These are phyloP conservation scores for Schizopora paradoxa DNA, from an alignment of 1,284 basidiomycete species.

Conservation along the genomic window DNA sequence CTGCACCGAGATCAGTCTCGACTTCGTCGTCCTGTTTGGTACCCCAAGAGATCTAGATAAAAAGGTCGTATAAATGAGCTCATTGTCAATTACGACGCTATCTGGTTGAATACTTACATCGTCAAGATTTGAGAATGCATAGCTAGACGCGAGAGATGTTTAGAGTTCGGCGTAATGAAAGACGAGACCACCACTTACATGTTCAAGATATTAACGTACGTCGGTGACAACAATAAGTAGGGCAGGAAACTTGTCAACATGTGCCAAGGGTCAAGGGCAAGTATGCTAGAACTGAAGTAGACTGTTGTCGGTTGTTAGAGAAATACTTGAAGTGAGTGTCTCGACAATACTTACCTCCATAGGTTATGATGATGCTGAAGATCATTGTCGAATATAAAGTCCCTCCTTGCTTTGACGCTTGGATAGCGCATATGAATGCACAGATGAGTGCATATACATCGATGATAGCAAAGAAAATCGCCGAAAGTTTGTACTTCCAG, in stretches of 20 bases:
- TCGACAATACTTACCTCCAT: conserved; percentile 53
- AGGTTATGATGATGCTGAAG: conserved; percentile 81
- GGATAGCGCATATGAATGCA: conserved; percentile 69
- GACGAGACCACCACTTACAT: conserved; percentile 47
- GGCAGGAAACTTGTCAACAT: conserved; percentile 88
- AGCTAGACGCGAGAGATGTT: conserved; percentile 36
- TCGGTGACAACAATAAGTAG: conserved; percentile 83
- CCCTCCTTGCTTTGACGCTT: conserved; percentile 61
- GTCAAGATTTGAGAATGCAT: conserved; percentile 78
- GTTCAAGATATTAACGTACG: conserved; percentile 86
- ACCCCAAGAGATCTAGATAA: conserved; percentile 75
- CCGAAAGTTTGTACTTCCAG: conserved; percentile 84
- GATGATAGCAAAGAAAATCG: conserved; percentile 71
- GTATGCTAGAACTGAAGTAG: conserved; percentile 72
- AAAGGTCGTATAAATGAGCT: conserved; percentile 6
- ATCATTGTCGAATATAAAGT: conserved; percentile 72
- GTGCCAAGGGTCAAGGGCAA: conserved; percentile 93
- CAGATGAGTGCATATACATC: conserved; percentile 80
- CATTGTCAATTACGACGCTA: not conserved
- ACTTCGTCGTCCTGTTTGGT: conserved; percentile 76
- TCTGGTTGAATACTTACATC: conserved; percentile 44
- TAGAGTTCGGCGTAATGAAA: conserved; percentile 9
- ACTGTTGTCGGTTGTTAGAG: too few relatives aligned
- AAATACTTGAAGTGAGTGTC: conserved; percentile 9
- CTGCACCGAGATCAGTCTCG: conserved; percentile 74